These are phyloP conservation scores for Andalucia godoyi DNA, from an alignment of 78 protist species.

Conservation along the genomic window DNA sequence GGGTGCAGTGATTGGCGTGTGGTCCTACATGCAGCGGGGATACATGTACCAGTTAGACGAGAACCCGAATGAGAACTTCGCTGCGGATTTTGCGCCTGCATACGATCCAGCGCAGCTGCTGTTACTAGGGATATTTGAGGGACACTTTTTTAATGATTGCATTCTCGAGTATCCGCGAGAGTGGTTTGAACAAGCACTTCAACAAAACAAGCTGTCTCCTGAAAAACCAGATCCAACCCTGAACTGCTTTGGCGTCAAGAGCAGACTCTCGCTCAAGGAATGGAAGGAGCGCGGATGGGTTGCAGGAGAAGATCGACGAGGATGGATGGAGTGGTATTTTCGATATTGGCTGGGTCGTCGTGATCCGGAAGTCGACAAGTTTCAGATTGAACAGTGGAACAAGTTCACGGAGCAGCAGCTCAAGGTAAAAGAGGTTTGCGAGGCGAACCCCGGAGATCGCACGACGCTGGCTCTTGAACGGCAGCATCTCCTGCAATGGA, in stretches of 20 bases:
- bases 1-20: background rate
- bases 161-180: background rate
- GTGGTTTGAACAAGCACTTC: background rate
- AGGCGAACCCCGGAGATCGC: background rate
- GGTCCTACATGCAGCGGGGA: background rate
- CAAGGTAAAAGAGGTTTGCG: background rate
- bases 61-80: background rate
- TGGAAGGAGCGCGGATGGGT: background rate
- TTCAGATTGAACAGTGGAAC: background rate
- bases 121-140: background rate
- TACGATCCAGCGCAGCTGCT: background rate
- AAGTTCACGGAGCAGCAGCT: background rate
- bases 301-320: background rate
- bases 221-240: background rate
- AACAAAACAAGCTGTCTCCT: background rate
- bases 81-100: background rate
- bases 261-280: background rate
- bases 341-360: background rate
- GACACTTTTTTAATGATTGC: background rate
- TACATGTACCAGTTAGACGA: background rate
- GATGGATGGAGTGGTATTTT: no score
- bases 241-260: background rate
- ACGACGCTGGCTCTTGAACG: background rate
- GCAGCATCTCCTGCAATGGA: slow-evolving; percentile 1
- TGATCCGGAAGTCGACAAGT: background rate